These are phyloP conservation scores for Dryas octopetala DNA, from an alignment of 306 rosid species.

Conservation along the genomic window DNA sequence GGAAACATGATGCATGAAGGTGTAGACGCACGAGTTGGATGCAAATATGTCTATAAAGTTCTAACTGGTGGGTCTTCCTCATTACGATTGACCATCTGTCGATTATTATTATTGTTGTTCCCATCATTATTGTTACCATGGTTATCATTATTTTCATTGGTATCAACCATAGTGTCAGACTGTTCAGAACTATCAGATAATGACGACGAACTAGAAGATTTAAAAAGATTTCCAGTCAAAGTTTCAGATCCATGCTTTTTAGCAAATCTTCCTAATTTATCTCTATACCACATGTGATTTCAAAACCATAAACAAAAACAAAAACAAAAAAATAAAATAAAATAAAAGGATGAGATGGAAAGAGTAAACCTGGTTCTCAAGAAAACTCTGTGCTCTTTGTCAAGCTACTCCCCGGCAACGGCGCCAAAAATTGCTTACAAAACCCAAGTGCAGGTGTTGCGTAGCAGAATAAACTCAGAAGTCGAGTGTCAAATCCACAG, in stretches of 20 bases:
- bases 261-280: background rate
- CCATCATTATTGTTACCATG: background rate
- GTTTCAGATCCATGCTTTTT: background rate
- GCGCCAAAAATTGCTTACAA: too few species aligned
- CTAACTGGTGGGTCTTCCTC: background rate
- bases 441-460: too few species aligned
- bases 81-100: too few species aligned
- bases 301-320: too few species aligned
- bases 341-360: too few species aligned
- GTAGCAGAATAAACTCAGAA: too few species aligned
- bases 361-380: too few species aligned
- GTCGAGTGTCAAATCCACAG: too few species aligned
- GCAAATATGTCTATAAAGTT: background rate
- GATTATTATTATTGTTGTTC: background rate
- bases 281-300: background rate
- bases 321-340: too few species aligned
- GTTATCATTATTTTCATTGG: background rate
- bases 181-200: background rate
- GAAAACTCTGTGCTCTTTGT: too few species aligned
- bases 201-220: background rate
- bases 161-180: too few species aligned
- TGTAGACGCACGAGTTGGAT: background rate
- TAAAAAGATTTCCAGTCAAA: background rate
- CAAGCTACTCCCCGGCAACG: too few species aligned
- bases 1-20: constrained; percentile 18